Evolutionary conservation across 169 alveolate genomes (phyloP), one percentile per base, ranked within the genome.

Genomic region (Besnoitia besnoiti): DNA sequence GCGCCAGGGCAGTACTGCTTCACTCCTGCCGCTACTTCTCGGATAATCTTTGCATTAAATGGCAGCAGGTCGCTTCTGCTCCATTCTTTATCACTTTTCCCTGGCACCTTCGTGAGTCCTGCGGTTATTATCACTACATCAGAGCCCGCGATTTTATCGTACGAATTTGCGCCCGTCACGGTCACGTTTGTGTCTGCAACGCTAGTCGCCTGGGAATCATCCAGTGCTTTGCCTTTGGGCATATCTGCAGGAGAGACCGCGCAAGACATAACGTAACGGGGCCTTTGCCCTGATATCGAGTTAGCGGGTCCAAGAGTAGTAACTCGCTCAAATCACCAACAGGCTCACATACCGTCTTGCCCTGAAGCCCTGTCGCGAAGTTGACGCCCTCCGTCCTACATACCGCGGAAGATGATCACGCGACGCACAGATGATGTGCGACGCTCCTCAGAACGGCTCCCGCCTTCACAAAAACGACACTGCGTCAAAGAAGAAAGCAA

Each of bases 61-160:
- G 95, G 87, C 33, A 96, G 89, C 40, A 96, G 93, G 85, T 96
- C 98, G 51, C 93, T 95, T 30, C 98, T 90, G 51, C 94, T 92
- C 97, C 91, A 85, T 40, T 85, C 94, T 96, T 95, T 96, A 49
- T 95, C 96, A 33, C 96, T 96, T 80, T 96, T 95, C 75, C 97
- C 95, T n/a, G 97, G 97, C 14, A 94, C 91, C 79, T 97, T 96
- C 33, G 96, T 94, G n/a, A 95, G 90, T 39, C 98, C 98, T 27
- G 98, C 97, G 33, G 98, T 96, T 33, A 97, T 96, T 4, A 97
- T 95, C 14, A 96, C 97, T 10, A 97, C 97, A 89, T 96, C 98
- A 0, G 98, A 96, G 47, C 95, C 96, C 35, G 75, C 62, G 79
- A 96, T 85, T 5, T 97, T 96, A 27, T 90, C 85, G 40, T 93